Base-by-base conservation (phyloP, 2,329 filamentous ascomycete genomes). In the Colletotrichum sp. region DNA sequence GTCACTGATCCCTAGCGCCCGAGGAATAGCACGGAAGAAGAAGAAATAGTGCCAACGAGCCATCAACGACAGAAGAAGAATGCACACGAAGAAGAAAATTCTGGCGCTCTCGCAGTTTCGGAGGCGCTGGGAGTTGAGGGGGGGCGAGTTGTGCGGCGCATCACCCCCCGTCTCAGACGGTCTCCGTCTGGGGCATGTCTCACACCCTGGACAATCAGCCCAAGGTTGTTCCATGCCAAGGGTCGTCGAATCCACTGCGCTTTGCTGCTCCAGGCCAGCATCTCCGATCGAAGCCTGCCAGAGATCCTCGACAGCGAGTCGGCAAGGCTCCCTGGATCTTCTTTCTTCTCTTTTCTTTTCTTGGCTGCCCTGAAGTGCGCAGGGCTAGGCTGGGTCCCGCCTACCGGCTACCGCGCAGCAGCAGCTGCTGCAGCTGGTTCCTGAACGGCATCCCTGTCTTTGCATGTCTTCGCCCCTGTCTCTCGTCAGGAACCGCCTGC, bases 141-240 rank as follows among this genome's bases (percentile, higher is more conserved):
- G 21, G 34, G 34, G n/a, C n/a, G 43, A 24, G n/a, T 26, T n/a
- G 36, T 34, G 61, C 61, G 34, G 61, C 61, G 61, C 61, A 64
- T 43, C 55, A 52, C 66, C 67, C 71, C 43, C 61, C 66, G 66
- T 65, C 78, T 79, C 80, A 79, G 78, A 83, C 81, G 79, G 77
- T 67, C 76, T 72, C 72, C 76, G 81, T 82, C 80, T 79, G 80
- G 80, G 76, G 74, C 74, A 60, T 77, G 81, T 83, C 80, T 83
- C 81, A 82, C 28, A 76, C 71, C 72, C 75, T 30, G 56, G 66
- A 64, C 60, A 32, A 62, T 75, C 58, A 73, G 72, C 69, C 32
- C 73, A 67, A 34, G 65, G 69, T 52, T 52, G 26, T 26, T 56
- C 72, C 62, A 43, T 62, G 38, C 38, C 38, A 36, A 48, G 8